These are phyloP conservation scores for Chlorophyllum brunneum DNA, from an alignment of 768 basidiomycete genomes.

Conservation along the genomic window DNA sequence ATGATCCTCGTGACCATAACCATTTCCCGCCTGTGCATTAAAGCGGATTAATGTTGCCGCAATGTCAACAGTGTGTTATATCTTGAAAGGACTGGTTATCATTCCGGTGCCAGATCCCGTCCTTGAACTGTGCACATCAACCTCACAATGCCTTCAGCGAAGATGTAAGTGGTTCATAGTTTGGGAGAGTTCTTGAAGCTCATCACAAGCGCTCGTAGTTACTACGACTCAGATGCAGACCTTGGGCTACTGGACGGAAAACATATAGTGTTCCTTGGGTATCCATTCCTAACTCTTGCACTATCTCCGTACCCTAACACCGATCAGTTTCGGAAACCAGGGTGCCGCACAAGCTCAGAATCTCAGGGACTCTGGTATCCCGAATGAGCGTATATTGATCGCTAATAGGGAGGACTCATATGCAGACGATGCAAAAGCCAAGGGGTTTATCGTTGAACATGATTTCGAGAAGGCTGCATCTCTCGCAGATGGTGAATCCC, in stretches of 20 bases:
- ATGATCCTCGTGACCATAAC: constrained; percentile 8
- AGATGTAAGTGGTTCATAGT: constrained; percentile 41
- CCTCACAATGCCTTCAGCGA: constrained; percentile 38
- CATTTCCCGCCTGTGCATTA: background rate
- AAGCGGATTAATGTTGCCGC: constrained; percentile 5
- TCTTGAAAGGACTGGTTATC: background rate
- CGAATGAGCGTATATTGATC: constrained; percentile 56
- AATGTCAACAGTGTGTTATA: background rate
- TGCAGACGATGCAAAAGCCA: constrained; percentile 51
- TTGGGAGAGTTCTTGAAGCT: background rate
- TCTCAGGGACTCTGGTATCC: constrained; percentile 57
- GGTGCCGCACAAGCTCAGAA: constrained; percentile 67
- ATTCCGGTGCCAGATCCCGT: background rate
- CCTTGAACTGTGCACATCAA: background rate
- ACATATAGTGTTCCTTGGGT: constrained; percentile 61
- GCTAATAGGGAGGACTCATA: constrained; percentile 57
- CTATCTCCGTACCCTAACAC: background rate
- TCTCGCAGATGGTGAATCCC: constrained; percentile 46
- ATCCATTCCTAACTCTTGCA: background rate
- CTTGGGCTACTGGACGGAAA: constrained; percentile 41
- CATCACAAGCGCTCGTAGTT: constrained; percentile 27
- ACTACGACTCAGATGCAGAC: constrained; percentile 63
- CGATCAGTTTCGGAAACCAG: constrained; percentile 62
- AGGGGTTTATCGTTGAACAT: constrained; percentile 55
- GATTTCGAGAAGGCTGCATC: constrained; percentile 52